A percentile compares a stretch with the other conserved stretches of the same genome.
These are phyloP conservation scores for Populus euphratica DNA, from an alignment of 345 rosid genomes.

Conservation along the genomic window DNA sequence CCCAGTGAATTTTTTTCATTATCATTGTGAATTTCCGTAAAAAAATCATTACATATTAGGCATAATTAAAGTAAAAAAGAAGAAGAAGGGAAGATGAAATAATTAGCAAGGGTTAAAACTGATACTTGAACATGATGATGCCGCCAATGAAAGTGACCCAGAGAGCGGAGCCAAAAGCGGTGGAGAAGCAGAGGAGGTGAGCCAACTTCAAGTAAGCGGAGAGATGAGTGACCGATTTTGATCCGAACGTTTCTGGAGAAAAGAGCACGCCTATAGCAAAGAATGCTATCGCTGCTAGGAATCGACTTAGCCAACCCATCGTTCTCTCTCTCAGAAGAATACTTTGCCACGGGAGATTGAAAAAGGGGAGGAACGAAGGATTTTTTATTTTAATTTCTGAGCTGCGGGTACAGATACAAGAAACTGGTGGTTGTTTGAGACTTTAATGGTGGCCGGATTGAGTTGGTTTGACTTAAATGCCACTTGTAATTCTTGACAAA, in stretches of 20 bases:
- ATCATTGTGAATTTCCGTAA: too few relatives aligned
- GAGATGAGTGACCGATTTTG: conserved; percentile 46
- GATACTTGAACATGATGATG: conserved; percentile 96
- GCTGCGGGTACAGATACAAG: too few relatives aligned
- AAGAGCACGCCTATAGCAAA: conserved; percentile 73
- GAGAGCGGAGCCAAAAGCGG: conserved; percentile 91
- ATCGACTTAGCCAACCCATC: conserved; percentile 86
- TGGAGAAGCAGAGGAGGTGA: conserved; percentile 85
- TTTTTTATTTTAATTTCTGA: too few relatives aligned
- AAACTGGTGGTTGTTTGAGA: too few relatives aligned
- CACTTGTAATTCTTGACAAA: too few relatives aligned
- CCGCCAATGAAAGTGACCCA: conserved; percentile 99
- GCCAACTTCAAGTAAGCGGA: conserved; percentile 63
- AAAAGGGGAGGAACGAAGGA: too few relatives aligned
- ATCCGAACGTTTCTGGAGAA: conserved; percentile 86
- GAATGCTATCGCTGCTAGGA: conserved; percentile 64
- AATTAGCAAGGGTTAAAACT: neutral
- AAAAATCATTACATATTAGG: neutral
- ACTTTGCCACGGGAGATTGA: too few relatives aligned
- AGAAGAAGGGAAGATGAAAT: neutral
- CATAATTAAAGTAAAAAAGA: neutral
- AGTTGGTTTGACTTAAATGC: too few relatives aligned
- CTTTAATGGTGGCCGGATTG: too few relatives aligned
- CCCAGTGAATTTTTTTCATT: neutral
- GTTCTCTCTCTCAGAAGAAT: conserved; percentile 1